Evolutionary conservation across 345 rosid species (phyloP).

Genomic region (Trapa incisa): DNA sequence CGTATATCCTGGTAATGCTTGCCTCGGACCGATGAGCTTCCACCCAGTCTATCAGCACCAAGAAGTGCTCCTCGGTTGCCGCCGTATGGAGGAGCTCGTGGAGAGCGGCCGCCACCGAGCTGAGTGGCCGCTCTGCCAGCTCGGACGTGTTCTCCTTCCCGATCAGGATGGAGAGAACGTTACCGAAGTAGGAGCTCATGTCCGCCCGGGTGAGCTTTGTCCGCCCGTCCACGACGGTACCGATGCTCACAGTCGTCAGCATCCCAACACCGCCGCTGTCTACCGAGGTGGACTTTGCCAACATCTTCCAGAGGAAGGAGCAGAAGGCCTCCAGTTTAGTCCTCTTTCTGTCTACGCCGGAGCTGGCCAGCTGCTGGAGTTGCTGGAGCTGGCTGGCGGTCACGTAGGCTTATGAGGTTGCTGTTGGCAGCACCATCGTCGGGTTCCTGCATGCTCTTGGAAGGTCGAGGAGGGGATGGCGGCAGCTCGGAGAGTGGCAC

Average conservation of each 20-base stretch:
- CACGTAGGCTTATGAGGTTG: slow-evolving; percentile 39
- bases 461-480: slow-evolving; percentile 18
- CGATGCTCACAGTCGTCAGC: background rate
- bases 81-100: slow-evolving; percentile 32
- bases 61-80: slow-evolving; percentile 47
- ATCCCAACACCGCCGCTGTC: too few relatives aligned
- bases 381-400: slow-evolving; percentile 19
- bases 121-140: slow-evolving; percentile 30
- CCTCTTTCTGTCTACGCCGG: slow-evolving; percentile 18
- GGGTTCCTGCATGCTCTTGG: background rate
- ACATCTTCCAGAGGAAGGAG: slow-evolving; percentile 59
- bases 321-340: slow-evolving; percentile 56
- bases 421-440: slow-evolving; percentile 6
- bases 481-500: slow-evolving; percentile 33
- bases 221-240: slow-evolving; percentile 49
- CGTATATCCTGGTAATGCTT: slow-evolving; percentile 41
- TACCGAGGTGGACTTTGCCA: slow-evolving; percentile 22
- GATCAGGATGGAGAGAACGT: slow-evolving; percentile 53
- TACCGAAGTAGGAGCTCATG: slow-evolving; percentile 37
- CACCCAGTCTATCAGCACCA: slow-evolving; percentile 69
- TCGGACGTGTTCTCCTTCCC: slow-evolving; percentile 28
- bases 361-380: slow-evolving; percentile 35
- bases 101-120: slow-evolving; percentile 43
- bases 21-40: slow-evolving; percentile 48
- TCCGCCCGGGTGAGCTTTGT: slow-evolving; percentile 15